These are phyloP conservation scores for Leccinellum albellum DNA, from an alignment of 768 basidiomycete genomes.

Conservation along the genomic window DNA sequence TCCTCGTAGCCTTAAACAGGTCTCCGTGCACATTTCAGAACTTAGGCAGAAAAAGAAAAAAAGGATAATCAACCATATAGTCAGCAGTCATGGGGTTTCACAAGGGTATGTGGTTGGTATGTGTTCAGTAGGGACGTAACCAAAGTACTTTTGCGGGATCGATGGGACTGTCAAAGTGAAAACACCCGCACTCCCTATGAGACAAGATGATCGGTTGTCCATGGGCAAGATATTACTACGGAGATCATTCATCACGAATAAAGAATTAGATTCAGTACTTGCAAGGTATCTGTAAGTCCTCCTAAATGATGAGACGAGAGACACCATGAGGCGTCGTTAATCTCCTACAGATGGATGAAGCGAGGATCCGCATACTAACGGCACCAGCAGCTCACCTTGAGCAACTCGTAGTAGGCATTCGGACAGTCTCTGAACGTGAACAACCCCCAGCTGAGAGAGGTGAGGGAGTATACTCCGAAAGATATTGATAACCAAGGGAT, in stretches of 20 bases:
- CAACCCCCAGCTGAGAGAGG: conserved; percentile 72
- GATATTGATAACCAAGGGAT: conserved; percentile 76
- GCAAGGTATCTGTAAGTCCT: conserved; percentile 30
- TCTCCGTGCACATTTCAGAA: conserved; percentile 68
- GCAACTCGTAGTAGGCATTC: conserved; percentile 70
- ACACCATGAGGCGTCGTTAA: conserved; percentile 39
- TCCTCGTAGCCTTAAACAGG: conserved; percentile 76
- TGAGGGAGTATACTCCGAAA: conserved; percentile 76
- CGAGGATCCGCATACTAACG: no score
- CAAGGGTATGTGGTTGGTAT: conserved; percentile 78
- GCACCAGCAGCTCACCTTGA: conserved; percentile 37
- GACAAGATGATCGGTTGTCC: conserved; percentile 78
- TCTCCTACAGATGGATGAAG: no score
- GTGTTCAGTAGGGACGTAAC: conserved; percentile 64
- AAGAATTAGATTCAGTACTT: neutral
- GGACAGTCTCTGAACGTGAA: conserved; percentile 74
- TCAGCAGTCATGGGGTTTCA: conserved; percentile 37
- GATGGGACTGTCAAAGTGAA: conserved; percentile 76
- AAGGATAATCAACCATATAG: neutral
- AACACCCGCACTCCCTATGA: conserved; percentile 68
- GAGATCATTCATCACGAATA: neutral
- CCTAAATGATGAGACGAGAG: conserved; percentile 28
- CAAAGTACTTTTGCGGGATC: conserved; percentile 63
- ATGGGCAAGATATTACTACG: conserved; percentile 85
- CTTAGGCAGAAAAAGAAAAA: conserved; percentile 38